Percentiles rank a stretch among this genome's conserved stretches.
phyloP scores from a whole-genome alignment of 805 yeast genomes.

The Myxozyma melibiosi region DNA sequence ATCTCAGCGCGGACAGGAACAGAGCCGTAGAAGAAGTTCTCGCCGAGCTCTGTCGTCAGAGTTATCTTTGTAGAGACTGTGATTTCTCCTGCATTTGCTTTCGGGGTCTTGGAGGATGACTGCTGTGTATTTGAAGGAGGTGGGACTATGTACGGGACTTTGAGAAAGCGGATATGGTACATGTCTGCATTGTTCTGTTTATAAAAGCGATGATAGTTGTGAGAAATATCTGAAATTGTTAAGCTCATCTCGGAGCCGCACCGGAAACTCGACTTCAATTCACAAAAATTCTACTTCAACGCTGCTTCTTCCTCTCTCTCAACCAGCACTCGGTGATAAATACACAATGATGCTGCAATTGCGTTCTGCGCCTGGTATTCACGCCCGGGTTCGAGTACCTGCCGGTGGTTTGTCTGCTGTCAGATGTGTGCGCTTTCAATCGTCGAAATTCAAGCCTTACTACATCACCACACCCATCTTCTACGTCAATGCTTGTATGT shows the following conservation, averaged over 20 bases:
- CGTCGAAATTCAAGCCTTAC: slow-evolving; percentile 32
- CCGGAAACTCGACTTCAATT: no score
- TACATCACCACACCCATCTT: slow-evolving; percentile 90
- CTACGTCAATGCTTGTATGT: slow-evolving; percentile 77
- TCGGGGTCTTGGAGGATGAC: background rate
- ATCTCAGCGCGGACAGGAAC: slow-evolving; percentile 4
- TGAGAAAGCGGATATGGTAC: slow-evolving; percentile 29
- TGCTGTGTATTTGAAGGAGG: background rate
- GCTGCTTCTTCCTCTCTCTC: no score
- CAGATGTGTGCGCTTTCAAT: background rate
- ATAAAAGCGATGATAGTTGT: background rate
- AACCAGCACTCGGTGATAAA: no score
- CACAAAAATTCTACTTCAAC: no score
- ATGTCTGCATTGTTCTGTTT: background rate
- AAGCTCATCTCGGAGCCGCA: no score
- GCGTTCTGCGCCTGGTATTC: no score
- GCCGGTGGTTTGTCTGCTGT: background rate
- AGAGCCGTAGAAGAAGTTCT: slow-evolving; percentile 44
- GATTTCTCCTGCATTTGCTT: background rate
- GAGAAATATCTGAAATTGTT: background rate
- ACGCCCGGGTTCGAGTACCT: background rate
- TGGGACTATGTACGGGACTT: slow-evolving; percentile 20
- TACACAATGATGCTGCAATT: no score
- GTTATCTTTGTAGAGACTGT: slow-evolving; percentile 41
- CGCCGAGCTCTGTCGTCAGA: slow-evolving; percentile 49